A percentile compares a stretch with the other conserved stretches of the same genome.
These are phyloP conservation scores for Monilinia fructicola DNA, from an alignment of 2,329 filamentous ascomycete species.

Conservation along the genomic window DNA sequence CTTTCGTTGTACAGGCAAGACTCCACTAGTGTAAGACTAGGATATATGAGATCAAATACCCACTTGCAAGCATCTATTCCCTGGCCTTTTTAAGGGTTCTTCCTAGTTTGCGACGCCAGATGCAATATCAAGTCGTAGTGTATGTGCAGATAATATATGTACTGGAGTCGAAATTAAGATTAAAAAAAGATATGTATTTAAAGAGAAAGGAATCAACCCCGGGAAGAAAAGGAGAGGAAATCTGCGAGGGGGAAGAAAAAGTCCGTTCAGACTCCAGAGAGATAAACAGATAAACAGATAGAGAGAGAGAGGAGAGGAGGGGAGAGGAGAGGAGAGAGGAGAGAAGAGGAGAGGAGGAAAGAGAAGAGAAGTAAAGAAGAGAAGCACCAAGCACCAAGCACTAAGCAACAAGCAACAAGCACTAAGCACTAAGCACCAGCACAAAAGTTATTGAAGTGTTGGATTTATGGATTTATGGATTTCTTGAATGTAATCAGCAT, in stretches of 20 bases:
- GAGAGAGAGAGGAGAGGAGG: background rate
- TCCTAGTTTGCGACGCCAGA: slow-evolving; percentile 21
- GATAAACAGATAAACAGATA: background rate
- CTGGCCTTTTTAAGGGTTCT: slow-evolving; percentile 22
- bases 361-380: background rate
- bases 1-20: slow-evolving; percentile 20
- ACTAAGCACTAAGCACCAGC: slow-evolving; percentile 11
- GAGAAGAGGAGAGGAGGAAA: background rate
- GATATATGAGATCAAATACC: slow-evolving; percentile 24
- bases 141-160: slow-evolving; percentile 8
- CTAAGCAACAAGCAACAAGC: background rate
- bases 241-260: background rate
- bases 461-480: background rate
- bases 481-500: slow-evolving; percentile 2
- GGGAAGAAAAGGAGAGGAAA: background rate
- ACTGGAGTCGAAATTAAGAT: slow-evolving; percentile 12
- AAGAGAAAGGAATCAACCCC: background rate
- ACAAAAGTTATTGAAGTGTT: slow-evolving; percentile 9
- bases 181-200: slow-evolving; percentile 3
- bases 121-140: slow-evolving; percentile 19
- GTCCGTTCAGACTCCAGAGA: background rate
- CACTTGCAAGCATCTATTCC: slow-evolving; percentile 22
- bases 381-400: background rate
- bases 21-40: slow-evolving; percentile 23
- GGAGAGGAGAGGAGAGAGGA: background rate